Percentiles rank a stretch among this genome's conserved stretches.
Conservation (phyloP, 768 basidiomycete species). For the Suillus plorans region DNA sequence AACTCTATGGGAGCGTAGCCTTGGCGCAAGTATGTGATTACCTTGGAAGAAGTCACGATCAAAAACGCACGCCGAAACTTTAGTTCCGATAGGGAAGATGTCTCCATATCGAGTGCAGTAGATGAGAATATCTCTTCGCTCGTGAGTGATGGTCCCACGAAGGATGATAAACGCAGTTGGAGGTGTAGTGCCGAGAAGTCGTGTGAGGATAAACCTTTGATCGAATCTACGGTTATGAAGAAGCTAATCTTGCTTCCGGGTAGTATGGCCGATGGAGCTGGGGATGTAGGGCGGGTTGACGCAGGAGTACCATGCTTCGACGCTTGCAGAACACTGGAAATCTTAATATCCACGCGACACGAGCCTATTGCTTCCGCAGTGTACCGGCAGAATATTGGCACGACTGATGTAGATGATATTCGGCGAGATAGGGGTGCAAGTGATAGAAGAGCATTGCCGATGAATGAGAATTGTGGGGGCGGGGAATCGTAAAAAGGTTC, state of each 20-base stretch:
- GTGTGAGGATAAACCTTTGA: slow-evolving; percentile 87
- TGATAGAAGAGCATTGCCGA: slow-evolving; percentile 84
- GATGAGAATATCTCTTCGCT: slow-evolving; percentile 87
- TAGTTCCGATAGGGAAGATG: slow-evolving; percentile 70
- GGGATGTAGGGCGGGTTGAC: slow-evolving; percentile 76
- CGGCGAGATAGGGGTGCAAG: slow-evolving; percentile 78
- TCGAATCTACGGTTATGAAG: slow-evolving; percentile 79
- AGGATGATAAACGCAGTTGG: slow-evolving; percentile 85
- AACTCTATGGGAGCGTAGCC: slow-evolving; percentile 89
- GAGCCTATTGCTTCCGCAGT: slow-evolving; percentile 96
- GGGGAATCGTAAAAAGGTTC: slow-evolving; percentile 92
- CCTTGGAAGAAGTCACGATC: slow-evolving; percentile 71
- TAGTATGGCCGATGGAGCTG: slow-evolving; percentile 63
- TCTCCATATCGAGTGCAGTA: slow-evolving; percentile 68
- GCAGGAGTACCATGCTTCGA: slow-evolving; percentile 60
- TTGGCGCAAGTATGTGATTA: slow-evolving; percentile 66
- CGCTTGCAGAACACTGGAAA: slow-evolving; percentile 64
- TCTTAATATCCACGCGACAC: slow-evolving; percentile 83
- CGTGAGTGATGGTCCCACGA: slow-evolving; percentile 67
- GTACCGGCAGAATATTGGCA: slow-evolving; percentile 92
- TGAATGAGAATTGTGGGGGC: slow-evolving; percentile 87
- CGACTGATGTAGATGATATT: slow-evolving; percentile 68
- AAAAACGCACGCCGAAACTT: slow-evolving; percentile 84
- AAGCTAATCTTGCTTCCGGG: slow-evolving; percentile 82
- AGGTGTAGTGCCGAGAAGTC: slow-evolving; percentile 87